A percentile compares a stretch with the other conserved stretches of the same genome.
Evolutionary conservation across 345 rosid genomes (phyloP).

Genomic region (Erysimum cheiranthoides): DNA sequence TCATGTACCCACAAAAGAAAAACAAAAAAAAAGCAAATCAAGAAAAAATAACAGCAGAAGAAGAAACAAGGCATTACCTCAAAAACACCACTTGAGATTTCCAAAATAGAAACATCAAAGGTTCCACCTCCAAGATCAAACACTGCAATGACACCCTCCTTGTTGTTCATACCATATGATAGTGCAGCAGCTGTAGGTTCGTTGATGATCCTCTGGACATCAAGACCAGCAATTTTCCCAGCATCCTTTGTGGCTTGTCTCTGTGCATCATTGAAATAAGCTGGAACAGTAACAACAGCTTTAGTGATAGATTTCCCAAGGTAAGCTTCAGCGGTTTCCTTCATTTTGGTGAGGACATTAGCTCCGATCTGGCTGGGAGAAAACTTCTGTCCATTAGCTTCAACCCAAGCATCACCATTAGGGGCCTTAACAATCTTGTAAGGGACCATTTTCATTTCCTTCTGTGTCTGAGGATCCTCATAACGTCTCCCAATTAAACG

Average conservation of each 20-base stretch:
- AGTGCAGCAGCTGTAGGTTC: slow-evolving; percentile 63
- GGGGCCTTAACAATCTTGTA: slow-evolving; percentile 56
- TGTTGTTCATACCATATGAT: slow-evolving; percentile 55
- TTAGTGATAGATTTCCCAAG: slow-evolving; percentile 53
- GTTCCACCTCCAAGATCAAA: slow-evolving; percentile 63
- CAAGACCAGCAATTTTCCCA: slow-evolving; percentile 60
- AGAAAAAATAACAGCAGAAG: not conserved
- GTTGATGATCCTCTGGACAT: slow-evolving; percentile 59
- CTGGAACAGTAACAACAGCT: slow-evolving; percentile 59
- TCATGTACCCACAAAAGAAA: slow-evolving; percentile 1
- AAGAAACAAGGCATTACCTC: slow-evolving; percentile 45
- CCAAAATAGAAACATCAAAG: slow-evolving; percentile 57
- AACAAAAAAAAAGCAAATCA: not conserved
- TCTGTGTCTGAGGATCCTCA: slow-evolving; percentile 52
- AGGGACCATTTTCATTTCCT: slow-evolving; percentile 58
- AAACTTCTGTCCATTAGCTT: slow-evolving; percentile 51
- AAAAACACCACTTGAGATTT: slow-evolving; percentile 60
- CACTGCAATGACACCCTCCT: slow-evolving; percentile 57
- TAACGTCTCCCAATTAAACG: slow-evolving; percentile 53
- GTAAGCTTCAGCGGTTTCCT: slow-evolving; percentile 59
- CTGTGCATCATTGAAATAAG: slow-evolving; percentile 62
- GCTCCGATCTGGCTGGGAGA: slow-evolving; percentile 61
- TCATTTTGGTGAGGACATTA: slow-evolving; percentile 53
- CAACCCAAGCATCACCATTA: slow-evolving; percentile 62
- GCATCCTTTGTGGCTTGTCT: slow-evolving; percentile 65